Conservation (phyloP, 1,139 yeast species). For the Geotrichum phurueaensis region DNA sequence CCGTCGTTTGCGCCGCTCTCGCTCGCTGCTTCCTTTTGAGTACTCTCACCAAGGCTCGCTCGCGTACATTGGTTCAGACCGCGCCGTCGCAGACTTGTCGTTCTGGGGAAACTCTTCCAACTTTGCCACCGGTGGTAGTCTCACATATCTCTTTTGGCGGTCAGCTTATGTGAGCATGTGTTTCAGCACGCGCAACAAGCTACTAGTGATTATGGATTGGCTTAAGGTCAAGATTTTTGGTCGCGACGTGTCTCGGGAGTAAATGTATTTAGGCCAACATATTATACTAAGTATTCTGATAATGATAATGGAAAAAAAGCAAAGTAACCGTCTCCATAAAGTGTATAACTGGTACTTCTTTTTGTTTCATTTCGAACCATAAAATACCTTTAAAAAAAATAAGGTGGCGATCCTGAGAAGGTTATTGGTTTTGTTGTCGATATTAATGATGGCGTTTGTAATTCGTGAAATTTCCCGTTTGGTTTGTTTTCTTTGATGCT, state of each 20-base stretch:
- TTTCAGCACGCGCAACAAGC: constrained; percentile 79
- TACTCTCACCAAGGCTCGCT: constrained; percentile 60
- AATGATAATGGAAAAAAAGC: not conserved
- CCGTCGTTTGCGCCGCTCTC: constrained; percentile 47
- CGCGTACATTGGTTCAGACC: constrained; percentile 75
- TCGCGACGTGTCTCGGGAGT: constrained; percentile 57
- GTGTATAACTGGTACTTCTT: too few species aligned
- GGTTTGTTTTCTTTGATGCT: not conserved
- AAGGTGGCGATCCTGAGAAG: not conserved
- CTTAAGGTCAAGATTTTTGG: constrained; percentile 79
- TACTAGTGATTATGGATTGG: constrained; percentile 84
- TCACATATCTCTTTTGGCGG: constrained; percentile 91
- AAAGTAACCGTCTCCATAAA: too few species aligned
- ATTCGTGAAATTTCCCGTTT: not conserved
- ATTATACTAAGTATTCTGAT: not conserved
- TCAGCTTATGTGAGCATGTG: constrained; percentile 91
- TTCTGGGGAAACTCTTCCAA: constrained; percentile 71
- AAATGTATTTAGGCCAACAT: constrained; percentile 12
- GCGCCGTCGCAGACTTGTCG: constrained; percentile 88
- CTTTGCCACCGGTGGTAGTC: constrained; percentile 75
- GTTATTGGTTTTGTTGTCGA: not conserved
- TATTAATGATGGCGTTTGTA: not conserved
- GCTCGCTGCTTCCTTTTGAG: constrained; percentile 68
- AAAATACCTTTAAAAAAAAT: not conserved
- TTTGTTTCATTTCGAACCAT: too few species aligned